Base-by-base conservation (phyloP, 2,329 filamentous ascomycete species). In the Fusarium sp. region DNA sequence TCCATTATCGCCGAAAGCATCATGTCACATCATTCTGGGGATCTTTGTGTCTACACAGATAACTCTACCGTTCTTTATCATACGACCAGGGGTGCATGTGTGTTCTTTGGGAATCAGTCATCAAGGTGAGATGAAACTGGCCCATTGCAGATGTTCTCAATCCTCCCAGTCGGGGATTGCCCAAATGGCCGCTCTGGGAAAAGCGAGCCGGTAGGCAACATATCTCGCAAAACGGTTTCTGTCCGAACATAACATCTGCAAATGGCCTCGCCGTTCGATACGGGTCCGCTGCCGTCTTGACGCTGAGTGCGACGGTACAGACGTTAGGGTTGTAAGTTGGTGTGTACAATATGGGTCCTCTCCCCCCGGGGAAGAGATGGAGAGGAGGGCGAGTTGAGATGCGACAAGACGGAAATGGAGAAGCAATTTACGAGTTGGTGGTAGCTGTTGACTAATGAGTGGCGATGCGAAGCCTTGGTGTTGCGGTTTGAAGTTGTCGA, bases 401-500 rank as follows among this genome's bases (percentile, higher is more conserved):
- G 61, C 52, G 61, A 46, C 34, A 33, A 4, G 61, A 64, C 61
- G 20, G 59, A 64, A 64, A 58, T 18, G 58, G 59, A 63, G 46
- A 61, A 26, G 28, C 36, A 55, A 62, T 62, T 54, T 40, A 62
- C 13, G n/a, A 42, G 34, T 58, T 50, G 51, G 51, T 64, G 34
- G 34, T 50, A 58, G 31, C 28, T 31, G 28, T 44, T 65, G 59
- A 64, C 59, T 64, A 64, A 64, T 48, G 49, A 40, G 65, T 69
- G 65, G 65, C 66, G 52, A 68, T 66, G 38, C 15, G 15, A 52
- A 51, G 51, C 36, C 59, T 64, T 64, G 61, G 52, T 64, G 61
- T 64, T 64, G 59, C 48, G 58, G 49, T 48, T 63, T 45, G 28
- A 15, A 22, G 13, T 15, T 58, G 4, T 40, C 6, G 2, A n/a